These are phyloP conservation scores for Fraxinus americana DNA, from an alignment of 257 asterid species.

Conservation along the genomic window DNA sequence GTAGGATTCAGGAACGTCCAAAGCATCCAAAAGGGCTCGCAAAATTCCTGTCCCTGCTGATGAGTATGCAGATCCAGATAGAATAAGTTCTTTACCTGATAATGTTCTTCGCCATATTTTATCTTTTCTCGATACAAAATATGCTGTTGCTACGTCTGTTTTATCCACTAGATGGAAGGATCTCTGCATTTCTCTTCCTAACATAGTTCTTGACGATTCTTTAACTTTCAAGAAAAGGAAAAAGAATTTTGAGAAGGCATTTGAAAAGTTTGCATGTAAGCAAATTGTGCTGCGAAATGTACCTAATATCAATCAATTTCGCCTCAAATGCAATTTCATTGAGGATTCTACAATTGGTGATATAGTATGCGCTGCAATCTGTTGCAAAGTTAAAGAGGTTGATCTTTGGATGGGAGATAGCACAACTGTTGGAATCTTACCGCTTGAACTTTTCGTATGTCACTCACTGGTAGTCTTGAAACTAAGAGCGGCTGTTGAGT, in stretches of 20 bases:
- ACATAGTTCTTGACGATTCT: not conserved
- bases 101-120: not conserved
- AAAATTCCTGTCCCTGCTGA: too few relatives aligned
- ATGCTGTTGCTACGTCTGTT: not conserved
- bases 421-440: not conserved
- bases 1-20: not conserved
- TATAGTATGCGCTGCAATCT: not conserved
- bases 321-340: not conserved
- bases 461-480: not conserved
- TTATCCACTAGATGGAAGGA: not conserved
- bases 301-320: not conserved
- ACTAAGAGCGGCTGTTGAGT: not conserved
- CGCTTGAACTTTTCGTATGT: not conserved
- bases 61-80: not conserved
- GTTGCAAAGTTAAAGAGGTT: not conserved
- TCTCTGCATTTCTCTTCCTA: not conserved
- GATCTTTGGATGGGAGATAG: not conserved
- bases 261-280: not conserved
- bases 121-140: not conserved
- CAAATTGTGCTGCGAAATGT: not conserved
- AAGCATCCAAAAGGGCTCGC: not conserved
- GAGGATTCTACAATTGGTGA: not conserved
- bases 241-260: not conserved
- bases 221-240: not conserved
- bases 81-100: not conserved